Evolutionary conservation across 2,329 filamentous ascomycete species (phyloP).

Genomic region (Aspergillus quadricinctus): DNA sequence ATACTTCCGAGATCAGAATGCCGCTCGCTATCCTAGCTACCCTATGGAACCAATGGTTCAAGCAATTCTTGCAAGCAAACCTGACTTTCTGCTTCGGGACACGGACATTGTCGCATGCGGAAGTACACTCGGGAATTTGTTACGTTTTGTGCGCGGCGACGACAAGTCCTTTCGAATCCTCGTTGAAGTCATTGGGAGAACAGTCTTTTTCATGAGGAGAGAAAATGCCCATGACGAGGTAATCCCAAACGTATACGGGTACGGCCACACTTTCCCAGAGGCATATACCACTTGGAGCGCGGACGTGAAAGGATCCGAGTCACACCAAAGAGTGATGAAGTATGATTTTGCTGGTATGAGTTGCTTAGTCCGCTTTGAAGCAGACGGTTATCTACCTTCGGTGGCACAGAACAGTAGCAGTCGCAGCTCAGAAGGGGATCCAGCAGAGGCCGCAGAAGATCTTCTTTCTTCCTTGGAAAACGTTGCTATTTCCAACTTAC

Average conservation of each 20-base stretch:
- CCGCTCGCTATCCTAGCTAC: slow-evolving; percentile 32
- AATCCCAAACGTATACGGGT: slow-evolving; percentile 55
- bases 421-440: too few species aligned
- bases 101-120: slow-evolving; percentile 58
- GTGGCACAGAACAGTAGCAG: too few species aligned
- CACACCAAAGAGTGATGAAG: slow-evolving; percentile 59
- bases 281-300: slow-evolving; percentile 61
- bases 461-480: too few species aligned
- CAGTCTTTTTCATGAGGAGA: slow-evolving; percentile 60
- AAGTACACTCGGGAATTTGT: slow-evolving; percentile 58
- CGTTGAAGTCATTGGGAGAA: slow-evolving; percentile 53
- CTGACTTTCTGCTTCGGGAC: slow-evolving; percentile 27
- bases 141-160: slow-evolving; percentile 50
- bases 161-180: slow-evolving; percentile 54
- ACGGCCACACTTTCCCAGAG: slow-evolving; percentile 64
- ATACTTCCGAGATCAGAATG: slow-evolving; percentile 44
- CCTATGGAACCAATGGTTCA: slow-evolving; percentile 45
- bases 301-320: slow-evolving; percentile 51
- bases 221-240: slow-evolving; percentile 57
- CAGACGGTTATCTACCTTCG: slow-evolving; percentile 49
- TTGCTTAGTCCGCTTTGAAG: slow-evolving; percentile 54
- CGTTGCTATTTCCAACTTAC: too few species aligned
- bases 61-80: slow-evolving; percentile 38
- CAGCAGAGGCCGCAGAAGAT: too few species aligned
- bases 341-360: slow-evolving; percentile 55